Percentiles rank a stretch among this genome's conserved stretches.
Conservation (phyloP, 2,329 filamentous ascomycete genomes). For the Cadophora sp. region DNA sequence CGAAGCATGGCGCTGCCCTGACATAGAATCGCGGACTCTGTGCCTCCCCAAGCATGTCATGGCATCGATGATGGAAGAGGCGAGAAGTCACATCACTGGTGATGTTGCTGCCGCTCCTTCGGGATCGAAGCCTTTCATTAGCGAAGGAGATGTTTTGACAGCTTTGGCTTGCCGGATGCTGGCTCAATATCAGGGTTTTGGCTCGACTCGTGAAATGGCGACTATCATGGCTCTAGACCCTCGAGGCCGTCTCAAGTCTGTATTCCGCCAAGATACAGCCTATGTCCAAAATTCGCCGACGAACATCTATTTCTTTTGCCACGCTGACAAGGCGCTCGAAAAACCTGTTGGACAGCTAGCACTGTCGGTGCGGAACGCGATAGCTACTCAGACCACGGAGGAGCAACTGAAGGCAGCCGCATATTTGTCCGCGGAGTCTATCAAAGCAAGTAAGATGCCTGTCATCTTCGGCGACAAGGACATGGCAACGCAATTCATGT, state of each 20-base stretch:
- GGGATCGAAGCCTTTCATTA: conserved; percentile 5
- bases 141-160: conserved; percentile 10
- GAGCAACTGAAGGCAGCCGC: conserved; percentile 8
- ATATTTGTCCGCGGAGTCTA: conserved; percentile 1
- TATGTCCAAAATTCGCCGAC: conserved; percentile 12
- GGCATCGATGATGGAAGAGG: background rate
- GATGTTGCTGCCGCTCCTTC: background rate
- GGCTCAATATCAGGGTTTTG: conserved; percentile 5
- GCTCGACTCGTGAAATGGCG: background rate
- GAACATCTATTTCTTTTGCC: conserved; percentile 9
- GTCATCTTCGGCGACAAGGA: conserved; percentile 8
- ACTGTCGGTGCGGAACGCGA: background rate
- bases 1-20: conserved; percentile 2
- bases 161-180: background rate
- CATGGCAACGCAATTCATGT: conserved; percentile 11
- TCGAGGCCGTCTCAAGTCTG: conserved; percentile 4
- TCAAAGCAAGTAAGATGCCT: conserved; percentile 6
- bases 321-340: background rate
- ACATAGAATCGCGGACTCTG: conserved; percentile 1
- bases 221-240: conserved; percentile 11
- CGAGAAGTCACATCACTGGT: background rate
- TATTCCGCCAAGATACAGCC: conserved; percentile 5
- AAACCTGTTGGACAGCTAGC: background rate
- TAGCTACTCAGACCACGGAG: conserved; percentile 1
- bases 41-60: background rate